Evolutionary conservation across 164 flowering plant species (phyloP).

Genomic region (Vitis labrusca): DNA sequence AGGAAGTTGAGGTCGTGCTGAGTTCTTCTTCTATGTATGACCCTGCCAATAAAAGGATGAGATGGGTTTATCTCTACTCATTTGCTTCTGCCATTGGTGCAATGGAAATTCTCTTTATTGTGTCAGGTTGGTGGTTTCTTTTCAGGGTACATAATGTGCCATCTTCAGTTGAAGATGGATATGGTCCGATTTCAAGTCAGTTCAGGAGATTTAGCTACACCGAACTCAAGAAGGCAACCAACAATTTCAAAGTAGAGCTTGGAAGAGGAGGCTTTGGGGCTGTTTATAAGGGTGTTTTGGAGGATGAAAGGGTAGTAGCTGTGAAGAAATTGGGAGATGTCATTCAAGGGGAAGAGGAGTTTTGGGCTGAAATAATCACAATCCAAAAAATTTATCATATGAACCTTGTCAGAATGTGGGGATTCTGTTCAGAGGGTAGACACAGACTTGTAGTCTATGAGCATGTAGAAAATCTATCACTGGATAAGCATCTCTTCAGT

Average conservation of each 20-base stretch:
- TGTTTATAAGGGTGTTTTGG: conserved; percentile 41
- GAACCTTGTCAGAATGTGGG: conserved; percentile 36
- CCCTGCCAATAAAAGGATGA: not conserved
- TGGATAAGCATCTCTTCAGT: conserved; percentile 26
- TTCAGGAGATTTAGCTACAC: conserved; percentile 37
- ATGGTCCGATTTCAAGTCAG: conserved; percentile 20
- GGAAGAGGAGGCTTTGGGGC: conserved; percentile 48
- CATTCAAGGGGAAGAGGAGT: conserved; percentile 37
- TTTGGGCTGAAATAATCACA: conserved; percentile 49
- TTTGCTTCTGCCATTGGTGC: conserved; percentile 28
- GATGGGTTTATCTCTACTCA: conserved; percentile 29
- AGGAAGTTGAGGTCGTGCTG: not conserved
- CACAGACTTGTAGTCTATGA: conserved; percentile 32
- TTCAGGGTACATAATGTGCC: conserved; percentile 15
- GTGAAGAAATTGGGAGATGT: conserved; percentile 39
- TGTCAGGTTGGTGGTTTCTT: conserved; percentile 26
- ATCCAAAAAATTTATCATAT: conserved; percentile 32
- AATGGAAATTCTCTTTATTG: conserved; percentile 23
- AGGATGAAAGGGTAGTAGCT: conserved; percentile 40
- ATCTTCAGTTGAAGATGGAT: conserved; percentile 24
- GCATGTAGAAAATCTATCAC: conserved; percentile 21
- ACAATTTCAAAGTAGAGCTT: conserved; percentile 38
- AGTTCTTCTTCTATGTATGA: conserved; percentile 12
- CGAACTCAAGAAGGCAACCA: conserved; percentile 43
- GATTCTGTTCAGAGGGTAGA: conserved; percentile 24